Conservation (phyloP, 495 filamentous ascomycete species). For the Penicillium macrosclerotiorum region DNA sequence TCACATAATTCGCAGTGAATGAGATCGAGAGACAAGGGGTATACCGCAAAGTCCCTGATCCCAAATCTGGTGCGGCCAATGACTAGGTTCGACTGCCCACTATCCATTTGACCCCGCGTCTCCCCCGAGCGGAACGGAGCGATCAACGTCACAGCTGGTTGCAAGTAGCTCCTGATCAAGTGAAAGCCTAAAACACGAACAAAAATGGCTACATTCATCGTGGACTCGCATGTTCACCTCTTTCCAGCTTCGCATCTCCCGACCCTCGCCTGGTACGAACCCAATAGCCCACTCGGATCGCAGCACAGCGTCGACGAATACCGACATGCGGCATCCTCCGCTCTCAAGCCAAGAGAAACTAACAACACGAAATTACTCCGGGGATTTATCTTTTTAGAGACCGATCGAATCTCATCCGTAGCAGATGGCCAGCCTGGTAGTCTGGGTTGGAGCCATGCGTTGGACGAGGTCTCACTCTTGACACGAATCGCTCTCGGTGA, state of each 20-base stretch:
- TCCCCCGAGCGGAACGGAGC: not conserved
- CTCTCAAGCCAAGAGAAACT: slow-evolving; percentile 7
- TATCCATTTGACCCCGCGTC: too few species aligned
- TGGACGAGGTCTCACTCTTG: slow-evolving; percentile 70
- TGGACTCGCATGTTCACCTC: slow-evolving; percentile 89
- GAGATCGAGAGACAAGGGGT: too few species aligned
- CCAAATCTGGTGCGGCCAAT: too few species aligned
- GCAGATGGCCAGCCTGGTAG: slow-evolving; percentile 30
- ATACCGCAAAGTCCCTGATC: too few species aligned
- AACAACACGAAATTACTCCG: slow-evolving; percentile 31
- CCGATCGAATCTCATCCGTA: slow-evolving; percentile 66
- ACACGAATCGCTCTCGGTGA: slow-evolving; percentile 59
- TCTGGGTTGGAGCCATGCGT: slow-evolving; percentile 51
- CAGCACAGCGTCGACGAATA: slow-evolving; percentile 66
- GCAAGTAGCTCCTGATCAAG: not conserved
- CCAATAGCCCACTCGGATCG: slow-evolving; percentile 52
- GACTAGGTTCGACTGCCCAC: too few species aligned
- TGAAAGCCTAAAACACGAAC: not conserved
- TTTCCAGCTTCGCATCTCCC: slow-evolving; percentile 63
- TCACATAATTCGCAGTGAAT: too few species aligned
- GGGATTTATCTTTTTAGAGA: slow-evolving; percentile 80
- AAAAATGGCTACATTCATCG: slow-evolving; percentile 44
- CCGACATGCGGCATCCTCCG: slow-evolving; percentile 24
- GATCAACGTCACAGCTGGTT: not conserved
- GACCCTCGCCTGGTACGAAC: slow-evolving; percentile 62